Evolutionary conservation across 306 rosid species (phyloP), one percentile per base, ranked within the genome.

Genomic region (Vigna mungo): DNA sequence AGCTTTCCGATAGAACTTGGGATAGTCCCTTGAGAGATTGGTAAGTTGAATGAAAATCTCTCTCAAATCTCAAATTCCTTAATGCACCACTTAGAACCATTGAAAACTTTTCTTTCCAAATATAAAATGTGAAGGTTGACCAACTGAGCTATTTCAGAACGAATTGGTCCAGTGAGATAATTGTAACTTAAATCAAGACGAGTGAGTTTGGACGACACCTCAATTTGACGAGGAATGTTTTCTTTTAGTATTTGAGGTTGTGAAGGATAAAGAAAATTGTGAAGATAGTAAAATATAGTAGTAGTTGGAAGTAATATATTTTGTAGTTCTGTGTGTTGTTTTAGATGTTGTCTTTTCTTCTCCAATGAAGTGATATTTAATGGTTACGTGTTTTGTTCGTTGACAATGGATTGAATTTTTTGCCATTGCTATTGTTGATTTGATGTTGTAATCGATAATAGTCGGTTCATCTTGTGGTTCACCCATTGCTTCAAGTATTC

Each of bases 151-250:
- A 58, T 23, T 36, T n/a, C 25, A 0, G 4, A 11, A 36, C 39
- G 64, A 58, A 58, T 58, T 7, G 1, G 5, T 4, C 36, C 36
- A 21, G 13, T 1, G 36, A 56, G 63, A 4, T 21, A 12, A 56
- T 56, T 56, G 25, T 34, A 1, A 5, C 36, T 23, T 16, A 77
- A 52, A 68, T 67, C 59, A 41, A 77, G 68, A 27, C 13, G 1
- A 0, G 3, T 43, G 20, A 77, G 75, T 12, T 67, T 68, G 20
- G 76, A 56, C 17, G 74, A 16, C 6, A 0, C 17, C 5, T 12
- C 67, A 61, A 61, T 61, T 15, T 61, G 67, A 14, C 46, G 44
- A 67, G 77, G 80, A 67, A 81, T 75, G 2, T 2, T 81, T 59
- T 73, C 81, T 23, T 23, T 23, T 23, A 23, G 25, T 23, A 23